A percentile compares a stretch with the other conserved stretches of the same genome.
phyloP scores from a whole-genome alignment of 2,329 filamentous ascomycete genomes.

The Byssochlamys sp. region DNA sequence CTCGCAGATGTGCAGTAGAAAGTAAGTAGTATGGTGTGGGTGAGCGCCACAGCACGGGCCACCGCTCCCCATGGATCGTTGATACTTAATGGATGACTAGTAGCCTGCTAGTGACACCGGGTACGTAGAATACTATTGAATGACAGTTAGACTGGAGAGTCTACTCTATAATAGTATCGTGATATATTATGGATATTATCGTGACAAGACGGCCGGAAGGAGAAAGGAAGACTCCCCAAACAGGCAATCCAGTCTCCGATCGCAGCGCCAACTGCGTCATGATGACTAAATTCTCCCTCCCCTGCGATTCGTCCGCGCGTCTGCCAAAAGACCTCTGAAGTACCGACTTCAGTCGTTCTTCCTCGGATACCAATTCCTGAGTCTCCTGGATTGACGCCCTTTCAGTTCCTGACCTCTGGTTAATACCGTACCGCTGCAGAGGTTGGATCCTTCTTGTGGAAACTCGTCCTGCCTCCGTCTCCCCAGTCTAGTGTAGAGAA shows the following conservation, averaged over 20 bases:
- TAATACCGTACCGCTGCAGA: neutral
- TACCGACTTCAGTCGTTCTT: constrained; percentile 1
- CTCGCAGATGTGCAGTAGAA: too few species aligned
- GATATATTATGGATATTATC: too few species aligned
- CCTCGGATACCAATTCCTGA: neutral
- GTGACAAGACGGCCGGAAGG: too few species aligned
- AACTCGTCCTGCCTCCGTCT: neutral
- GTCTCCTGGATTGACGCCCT: neutral
- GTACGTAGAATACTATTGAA: too few species aligned
- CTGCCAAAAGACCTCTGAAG: neutral
- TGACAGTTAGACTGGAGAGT: too few species aligned
- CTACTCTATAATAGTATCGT: too few species aligned
- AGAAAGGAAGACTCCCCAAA: neutral
- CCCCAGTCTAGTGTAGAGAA: neutral
- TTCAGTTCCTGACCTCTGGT: neutral
- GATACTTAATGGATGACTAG: neutral
- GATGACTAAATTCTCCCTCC: neutral
- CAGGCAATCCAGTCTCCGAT: neutral
- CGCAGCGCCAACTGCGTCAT: neutral
- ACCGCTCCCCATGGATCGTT: neutral
- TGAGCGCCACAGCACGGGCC: neutral
- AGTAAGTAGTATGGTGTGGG: neutral
- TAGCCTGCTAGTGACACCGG: too few species aligned
- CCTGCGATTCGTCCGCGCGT: neutral
- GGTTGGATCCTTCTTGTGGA: neutral